A percentile compares a stretch with the other conserved stretches of the same genome.
These are phyloP conservation scores for Pseudoneurospora amorphoporcata DNA, from an alignment of 495 filamentous ascomycete species.

Conservation along the genomic window DNA sequence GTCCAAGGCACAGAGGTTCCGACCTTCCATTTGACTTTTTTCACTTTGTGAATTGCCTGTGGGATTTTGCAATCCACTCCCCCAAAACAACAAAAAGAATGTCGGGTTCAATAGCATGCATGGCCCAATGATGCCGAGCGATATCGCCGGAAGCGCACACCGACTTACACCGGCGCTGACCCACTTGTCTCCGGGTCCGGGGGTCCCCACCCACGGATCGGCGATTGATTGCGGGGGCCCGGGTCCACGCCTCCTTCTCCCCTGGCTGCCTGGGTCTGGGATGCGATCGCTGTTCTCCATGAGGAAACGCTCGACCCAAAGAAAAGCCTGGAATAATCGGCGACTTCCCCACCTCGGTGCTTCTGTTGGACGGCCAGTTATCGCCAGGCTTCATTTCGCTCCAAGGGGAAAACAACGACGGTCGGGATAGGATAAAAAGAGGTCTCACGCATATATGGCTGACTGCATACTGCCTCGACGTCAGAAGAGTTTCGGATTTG, in stretches of 20 bases:
- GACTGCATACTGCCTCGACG: background rate
- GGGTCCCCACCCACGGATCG: background rate
- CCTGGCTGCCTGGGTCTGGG: background rate
- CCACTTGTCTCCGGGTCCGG: no score
- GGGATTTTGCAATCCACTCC: no score
- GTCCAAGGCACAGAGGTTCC: no score
- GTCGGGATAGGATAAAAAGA: background rate
- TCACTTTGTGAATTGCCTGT: no score
- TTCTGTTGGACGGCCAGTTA: background rate
- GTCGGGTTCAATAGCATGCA: background rate
- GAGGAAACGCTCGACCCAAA: background rate
- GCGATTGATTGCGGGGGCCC: background rate
- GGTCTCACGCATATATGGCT: background rate
- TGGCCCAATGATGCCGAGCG: background rate
- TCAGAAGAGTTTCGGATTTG: no score
- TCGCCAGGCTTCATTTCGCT: no score
- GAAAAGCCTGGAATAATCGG: background rate
- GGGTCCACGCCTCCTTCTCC: background rate
- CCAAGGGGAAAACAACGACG: background rate
- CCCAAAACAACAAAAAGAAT: no score
- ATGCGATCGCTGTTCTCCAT: background rate
- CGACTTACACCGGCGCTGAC: background rate
- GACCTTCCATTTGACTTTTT: no score
- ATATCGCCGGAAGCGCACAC: background rate
- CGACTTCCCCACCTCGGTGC: background rate